Evolutionary conservation across 2,329 filamentous ascomycete species (phyloP).

Genomic region (Hypoxylon sp.): DNA sequence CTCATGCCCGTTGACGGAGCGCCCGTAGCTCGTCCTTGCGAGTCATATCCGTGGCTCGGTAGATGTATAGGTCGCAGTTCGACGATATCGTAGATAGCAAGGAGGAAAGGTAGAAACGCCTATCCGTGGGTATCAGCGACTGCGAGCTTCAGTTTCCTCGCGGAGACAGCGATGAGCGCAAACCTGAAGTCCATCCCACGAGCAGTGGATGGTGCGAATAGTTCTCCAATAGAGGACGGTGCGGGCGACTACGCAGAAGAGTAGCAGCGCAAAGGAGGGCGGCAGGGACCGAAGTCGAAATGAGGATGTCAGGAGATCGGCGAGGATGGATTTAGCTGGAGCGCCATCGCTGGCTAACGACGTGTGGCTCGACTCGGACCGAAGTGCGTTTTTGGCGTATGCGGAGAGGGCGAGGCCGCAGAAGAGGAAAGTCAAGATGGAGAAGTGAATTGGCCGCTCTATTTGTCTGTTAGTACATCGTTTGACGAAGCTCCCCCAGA

Average conservation of each 20-base stretch:
- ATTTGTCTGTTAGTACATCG: constrained; percentile 1
- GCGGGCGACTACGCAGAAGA: constrained; percentile 48
- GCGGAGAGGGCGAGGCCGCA: constrained; percentile 44
- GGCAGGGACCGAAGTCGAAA: constrained; percentile 35
- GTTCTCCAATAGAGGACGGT: constrained; percentile 54
- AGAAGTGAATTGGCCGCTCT: constrained; percentile 57
- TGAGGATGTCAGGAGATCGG: constrained; percentile 35
- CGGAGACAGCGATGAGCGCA: constrained; percentile 23
- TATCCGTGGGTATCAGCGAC: constrained; percentile 35
- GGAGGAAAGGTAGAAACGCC: constrained; percentile 55
- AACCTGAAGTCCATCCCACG: constrained; percentile 56
- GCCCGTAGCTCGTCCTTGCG: constrained; percentile 22
- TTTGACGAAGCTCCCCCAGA: not conserved
- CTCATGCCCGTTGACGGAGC: constrained; percentile 27
- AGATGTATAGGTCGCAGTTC: constrained; percentile 44
- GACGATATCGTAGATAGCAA: constrained; percentile 47
- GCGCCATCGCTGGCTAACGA: constrained; percentile 27
- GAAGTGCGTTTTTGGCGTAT: constrained; percentile 40
- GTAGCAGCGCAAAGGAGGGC: constrained; percentile 42
- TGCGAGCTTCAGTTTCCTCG: not conserved
- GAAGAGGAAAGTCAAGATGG: constrained; percentile 51
- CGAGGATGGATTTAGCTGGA: constrained; percentile 28
- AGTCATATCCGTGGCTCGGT: constrained; percentile 46
- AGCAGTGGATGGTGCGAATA: constrained; percentile 55
- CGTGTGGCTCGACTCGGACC: constrained; percentile 32